Evolutionary conservation across 2,329 filamentous ascomycete genomes (phyloP), one percentile per base, ranked within the genome.

Genomic region (Blastomyces emzantsi): DNA sequence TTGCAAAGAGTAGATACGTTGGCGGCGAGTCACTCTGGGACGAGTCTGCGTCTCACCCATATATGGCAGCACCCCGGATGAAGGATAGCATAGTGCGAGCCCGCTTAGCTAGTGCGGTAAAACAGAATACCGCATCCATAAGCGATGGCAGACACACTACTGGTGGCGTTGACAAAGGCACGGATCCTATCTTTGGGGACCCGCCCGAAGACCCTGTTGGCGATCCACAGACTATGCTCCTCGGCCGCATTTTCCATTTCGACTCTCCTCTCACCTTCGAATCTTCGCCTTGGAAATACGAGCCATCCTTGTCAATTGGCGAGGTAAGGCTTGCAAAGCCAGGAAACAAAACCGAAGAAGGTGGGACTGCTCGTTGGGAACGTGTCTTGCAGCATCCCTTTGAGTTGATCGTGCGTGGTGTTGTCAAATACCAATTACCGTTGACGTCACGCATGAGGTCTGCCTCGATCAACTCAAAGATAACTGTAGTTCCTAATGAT

Each of bases 1-100:
- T 97, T 75, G 94, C 94, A 39, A 96, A 95, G 76, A 97, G 92
- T 65, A 90, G 90, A 65, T 90, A 93, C 72, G 89, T 93, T 15
- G 90, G 90, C n/a, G 81, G 79, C 13, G 81, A 83, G 62, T 74
- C 74, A 43, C 68, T 77, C 19, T 77, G 76, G 76, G 73, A 74
- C 13, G 72, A 75, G 51, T 69, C 73, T 65, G 67, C 66, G 13
- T 66, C 70, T 3, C 72, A 72, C 33, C 60, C 68, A 30, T 64
- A 69, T 55, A 62, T 67, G 13, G 70, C 43, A 49, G 62, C 43
- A 28, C 67, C 57, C 64, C 67, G 69, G 49, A 68, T 57, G 8
- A 56, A 72, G 65, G 65, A 70, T 51, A 75, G 75, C 64, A 72
- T 68, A 41, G 73, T 69, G 62, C 73, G 75, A 36, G 73, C 73